A percentile compares a stretch with the other conserved stretches of the same genome.
These are phyloP conservation scores for Hypomyces perniciosus DNA, from an alignment of 2,329 filamentous ascomycete species.

Conservation along the genomic window DNA sequence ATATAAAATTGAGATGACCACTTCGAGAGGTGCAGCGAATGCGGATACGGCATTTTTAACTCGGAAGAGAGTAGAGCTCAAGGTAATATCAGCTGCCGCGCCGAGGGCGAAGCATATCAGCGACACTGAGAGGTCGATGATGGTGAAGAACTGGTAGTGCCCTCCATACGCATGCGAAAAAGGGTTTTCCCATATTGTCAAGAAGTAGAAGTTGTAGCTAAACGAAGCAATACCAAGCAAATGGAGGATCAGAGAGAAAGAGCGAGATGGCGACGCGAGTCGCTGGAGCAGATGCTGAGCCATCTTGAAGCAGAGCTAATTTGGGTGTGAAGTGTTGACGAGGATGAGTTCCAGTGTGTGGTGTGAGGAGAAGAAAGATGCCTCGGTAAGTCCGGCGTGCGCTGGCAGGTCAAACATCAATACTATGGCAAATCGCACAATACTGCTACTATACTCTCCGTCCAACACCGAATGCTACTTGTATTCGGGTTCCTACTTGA, in stretches of 20 bases:
- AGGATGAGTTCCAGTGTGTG: no score
- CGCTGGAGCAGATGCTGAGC: conserved; percentile 58
- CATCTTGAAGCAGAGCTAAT: conserved; percentile 25
- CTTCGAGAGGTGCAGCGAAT: conserved; percentile 61
- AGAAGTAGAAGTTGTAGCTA: conserved; percentile 46
- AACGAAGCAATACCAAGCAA: conserved; percentile 48
- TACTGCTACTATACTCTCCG: no score
- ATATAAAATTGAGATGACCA: conserved; percentile 66
- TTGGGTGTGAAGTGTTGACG: no score
- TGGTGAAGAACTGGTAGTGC: conserved; percentile 68
- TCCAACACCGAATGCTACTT: no score
- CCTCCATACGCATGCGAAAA: conserved; percentile 58
- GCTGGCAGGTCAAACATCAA: conserved; percentile 1
- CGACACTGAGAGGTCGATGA: conserved; percentile 60
- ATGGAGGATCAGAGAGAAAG: conserved; percentile 58
- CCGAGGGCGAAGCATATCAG: conserved; percentile 56
- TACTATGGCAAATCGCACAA: not conserved
- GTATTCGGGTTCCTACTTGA: no score
- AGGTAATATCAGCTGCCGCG: conserved; percentile 58
- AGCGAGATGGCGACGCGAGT: conserved; percentile 58
- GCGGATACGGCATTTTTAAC: conserved; percentile 63
- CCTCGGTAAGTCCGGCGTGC: not conserved
- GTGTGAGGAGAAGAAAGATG: not conserved
- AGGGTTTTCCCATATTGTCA: conserved; percentile 43
- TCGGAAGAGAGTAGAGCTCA: conserved; percentile 52